Conservation (phyloP, 2,329 filamentous ascomycete species). For the Paraphaeosphaeria minitans region DNA sequence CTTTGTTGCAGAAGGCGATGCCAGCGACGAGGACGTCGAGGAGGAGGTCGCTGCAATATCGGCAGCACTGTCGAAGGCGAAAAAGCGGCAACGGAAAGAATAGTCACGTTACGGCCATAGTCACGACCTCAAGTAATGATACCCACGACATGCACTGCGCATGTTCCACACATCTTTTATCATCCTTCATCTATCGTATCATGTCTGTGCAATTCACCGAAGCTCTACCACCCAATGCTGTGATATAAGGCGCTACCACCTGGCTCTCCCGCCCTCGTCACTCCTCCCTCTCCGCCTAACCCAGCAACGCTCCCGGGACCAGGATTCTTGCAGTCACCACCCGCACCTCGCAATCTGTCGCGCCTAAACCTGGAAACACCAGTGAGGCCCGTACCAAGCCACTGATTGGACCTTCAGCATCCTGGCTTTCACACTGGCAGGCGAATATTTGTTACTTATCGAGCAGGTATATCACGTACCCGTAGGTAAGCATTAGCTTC, state of each 20-base stretch:
- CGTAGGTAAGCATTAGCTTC: constrained; percentile 17
- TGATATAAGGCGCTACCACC: too few relatives aligned
- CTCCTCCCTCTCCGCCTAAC: constrained; percentile 8
- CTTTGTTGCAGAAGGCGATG: constrained; percentile 24
- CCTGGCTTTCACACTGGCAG: constrained; percentile 15
- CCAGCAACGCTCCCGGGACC: constrained; percentile 20
- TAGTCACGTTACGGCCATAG: constrained; percentile 24
- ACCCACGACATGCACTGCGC: constrained; percentile 23
- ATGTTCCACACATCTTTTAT: neutral
- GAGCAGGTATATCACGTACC: constrained; percentile 24
- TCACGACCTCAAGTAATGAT: constrained; percentile 28
- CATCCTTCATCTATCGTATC: too few relatives aligned
- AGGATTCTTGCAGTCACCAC: constrained; percentile 21
- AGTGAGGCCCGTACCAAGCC: constrained; percentile 23
- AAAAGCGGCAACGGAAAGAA: constrained; percentile 36
- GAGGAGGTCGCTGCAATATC: constrained; percentile 44
- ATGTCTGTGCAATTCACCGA: too few relatives aligned
- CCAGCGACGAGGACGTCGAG: constrained; percentile 33
- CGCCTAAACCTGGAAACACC: constrained; percentile 20
- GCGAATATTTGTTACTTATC: constrained; percentile 20
- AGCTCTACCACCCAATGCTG: constrained; percentile 19
- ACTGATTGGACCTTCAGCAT: constrained; percentile 19
- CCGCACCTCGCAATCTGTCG: constrained; percentile 14
- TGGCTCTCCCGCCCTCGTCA: constrained; percentile 9
- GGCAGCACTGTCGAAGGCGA: constrained; percentile 38